A percentile compares a stretch with the other conserved stretches of the same genome.
Conservation (phyloP, 1,139 yeast genomes). For the Taiozyma sp. region DNA sequence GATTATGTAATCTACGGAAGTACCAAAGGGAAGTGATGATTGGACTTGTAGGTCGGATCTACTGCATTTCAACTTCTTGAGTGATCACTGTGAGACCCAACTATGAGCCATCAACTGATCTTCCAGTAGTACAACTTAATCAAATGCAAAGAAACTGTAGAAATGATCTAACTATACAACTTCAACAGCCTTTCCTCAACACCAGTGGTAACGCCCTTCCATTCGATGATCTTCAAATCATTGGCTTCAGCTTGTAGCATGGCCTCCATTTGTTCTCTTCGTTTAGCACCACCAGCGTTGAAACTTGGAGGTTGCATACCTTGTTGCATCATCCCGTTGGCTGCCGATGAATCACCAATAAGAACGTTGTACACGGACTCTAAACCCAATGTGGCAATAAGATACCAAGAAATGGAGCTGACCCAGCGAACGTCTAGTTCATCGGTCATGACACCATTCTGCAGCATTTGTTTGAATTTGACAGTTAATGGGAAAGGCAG, state of each 20-base stretch:
- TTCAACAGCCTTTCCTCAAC: slow-evolving; percentile 61
- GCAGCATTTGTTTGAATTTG: slow-evolving; percentile 89
- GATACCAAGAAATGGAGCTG: slow-evolving; percentile 97
- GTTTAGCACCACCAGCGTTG: slow-evolving; percentile 9
- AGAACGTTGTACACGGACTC: slow-evolving; percentile 74
- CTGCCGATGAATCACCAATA: slow-evolving; percentile 49
- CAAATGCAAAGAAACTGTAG: neutral
- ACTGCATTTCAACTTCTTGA: too few species aligned
- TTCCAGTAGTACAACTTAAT: neutral
- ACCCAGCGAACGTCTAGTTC: slow-evolving; percentile 92
- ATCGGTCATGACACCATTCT: slow-evolving; percentile 78
- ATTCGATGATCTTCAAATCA: slow-evolving; percentile 62
- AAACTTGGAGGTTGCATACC: slow-evolving; percentile 35
- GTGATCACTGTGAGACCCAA: too few species aligned
- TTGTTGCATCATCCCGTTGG: slow-evolving; percentile 40
- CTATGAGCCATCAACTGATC: too few species aligned
- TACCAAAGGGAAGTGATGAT: too few species aligned
- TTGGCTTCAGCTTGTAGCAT: slow-evolving; percentile 72
- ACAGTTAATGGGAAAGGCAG: slow-evolving; percentile 82
- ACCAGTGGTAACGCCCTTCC: slow-evolving; percentile 53
- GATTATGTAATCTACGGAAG: neutral
- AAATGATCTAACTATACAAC: slow-evolving; percentile 21
- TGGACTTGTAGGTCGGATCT: too few species aligned
- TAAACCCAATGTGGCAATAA: slow-evolving; percentile 82
- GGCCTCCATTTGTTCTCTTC: slow-evolving; percentile 52